phyloP scores from a whole-genome alignment of 2,329 filamentous ascomycete species.

The Pleurostoma richardsiae region DNA sequence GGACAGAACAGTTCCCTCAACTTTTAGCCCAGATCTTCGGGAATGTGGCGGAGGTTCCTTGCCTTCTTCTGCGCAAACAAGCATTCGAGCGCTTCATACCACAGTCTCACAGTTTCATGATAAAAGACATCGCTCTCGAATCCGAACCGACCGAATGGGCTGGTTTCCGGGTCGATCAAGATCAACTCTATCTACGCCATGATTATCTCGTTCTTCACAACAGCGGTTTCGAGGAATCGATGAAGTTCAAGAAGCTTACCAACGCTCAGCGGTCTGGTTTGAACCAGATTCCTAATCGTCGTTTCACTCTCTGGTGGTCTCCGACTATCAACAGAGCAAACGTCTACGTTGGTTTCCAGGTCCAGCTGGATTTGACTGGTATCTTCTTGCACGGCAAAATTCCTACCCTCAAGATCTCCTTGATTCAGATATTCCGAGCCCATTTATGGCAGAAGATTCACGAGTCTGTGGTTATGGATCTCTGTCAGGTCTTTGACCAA shows the following conservation, averaged over 20 bases:
- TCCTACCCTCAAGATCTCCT: conserved; percentile 91
- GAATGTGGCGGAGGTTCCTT: too few species aligned
- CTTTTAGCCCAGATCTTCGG: too few species aligned
- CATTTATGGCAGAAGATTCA: conserved; percentile 99
- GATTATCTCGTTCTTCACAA: conserved; percentile 42
- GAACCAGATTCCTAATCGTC: conserved; percentile 97
- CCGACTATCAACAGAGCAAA: conserved; percentile 92
- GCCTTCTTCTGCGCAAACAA: too few species aligned
- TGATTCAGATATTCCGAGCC: conserved; percentile 98
- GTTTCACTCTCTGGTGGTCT: conserved; percentile 98
- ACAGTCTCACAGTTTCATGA: too few species aligned
- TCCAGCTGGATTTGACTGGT: conserved; percentile 93
- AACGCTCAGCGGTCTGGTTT: conserved; percentile 95
- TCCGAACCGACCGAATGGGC: too few species aligned
- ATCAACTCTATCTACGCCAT: conserved; percentile 27
- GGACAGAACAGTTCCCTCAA: too few species aligned
- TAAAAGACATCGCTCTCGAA: too few species aligned
- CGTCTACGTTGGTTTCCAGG: conserved; percentile 98
- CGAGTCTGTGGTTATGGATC: conserved; percentile 96
- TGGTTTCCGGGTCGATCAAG: too few species aligned
- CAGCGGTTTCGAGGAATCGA: conserved; percentile 54
- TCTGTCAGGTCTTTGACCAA: conserved; percentile 97
- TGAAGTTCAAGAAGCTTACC: conserved; percentile 99
- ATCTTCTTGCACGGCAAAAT: conserved; percentile 99
- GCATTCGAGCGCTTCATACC: too few species aligned